phyloP scores from a whole-genome alignment of 2,329 filamentous ascomycete genomes.

The Geoglossum cookeanum region DNA sequence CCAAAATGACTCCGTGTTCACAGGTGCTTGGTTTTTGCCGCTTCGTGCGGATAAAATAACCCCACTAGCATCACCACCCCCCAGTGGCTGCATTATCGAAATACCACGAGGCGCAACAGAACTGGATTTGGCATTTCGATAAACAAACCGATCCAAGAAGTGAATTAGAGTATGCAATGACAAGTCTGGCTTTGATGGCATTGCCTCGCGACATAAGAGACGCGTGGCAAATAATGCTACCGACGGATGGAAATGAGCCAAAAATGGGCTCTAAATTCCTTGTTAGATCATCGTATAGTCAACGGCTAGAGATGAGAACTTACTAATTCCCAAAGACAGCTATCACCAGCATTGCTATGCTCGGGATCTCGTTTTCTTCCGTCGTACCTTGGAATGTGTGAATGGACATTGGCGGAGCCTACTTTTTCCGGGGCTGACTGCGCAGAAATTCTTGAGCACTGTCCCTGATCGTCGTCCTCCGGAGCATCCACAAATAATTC shows the following conservation, averaged over 20 bases:
- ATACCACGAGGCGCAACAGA: constrained; percentile 46
- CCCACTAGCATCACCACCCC: constrained; percentile 38
- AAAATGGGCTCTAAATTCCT: constrained; percentile 35
- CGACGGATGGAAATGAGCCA: constrained; percentile 80
- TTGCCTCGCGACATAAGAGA: constrained; percentile 47
- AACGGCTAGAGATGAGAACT: constrained; percentile 15
- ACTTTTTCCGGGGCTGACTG: background rate
- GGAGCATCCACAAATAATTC: constrained; percentile 49
- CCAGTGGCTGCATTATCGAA: constrained; percentile 93
- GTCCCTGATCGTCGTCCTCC: constrained; percentile 27
- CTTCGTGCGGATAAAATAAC: constrained; percentile 42
- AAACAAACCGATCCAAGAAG: constrained; percentile 97
- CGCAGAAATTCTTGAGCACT: background rate
- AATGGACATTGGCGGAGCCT: constrained; percentile 14
- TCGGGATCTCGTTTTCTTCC: constrained; percentile 81
- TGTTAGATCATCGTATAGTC: background rate
- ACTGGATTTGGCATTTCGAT: constrained; percentile 69
- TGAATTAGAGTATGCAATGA: constrained; percentile 80
- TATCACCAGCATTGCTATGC: constrained; percentile 80
- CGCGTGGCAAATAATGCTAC: constrained; percentile 66
- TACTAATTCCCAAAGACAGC: constrained; percentile 83
- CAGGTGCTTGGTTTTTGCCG: constrained; percentile 38
- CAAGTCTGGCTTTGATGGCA: constrained; percentile 76
- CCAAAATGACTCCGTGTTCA: constrained; percentile 88
- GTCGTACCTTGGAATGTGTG: constrained; percentile 40